Evolutionary conservation across 2,329 filamentous ascomycete species (phyloP).

Genomic region (Thermothelomyces thermophilus): DNA sequence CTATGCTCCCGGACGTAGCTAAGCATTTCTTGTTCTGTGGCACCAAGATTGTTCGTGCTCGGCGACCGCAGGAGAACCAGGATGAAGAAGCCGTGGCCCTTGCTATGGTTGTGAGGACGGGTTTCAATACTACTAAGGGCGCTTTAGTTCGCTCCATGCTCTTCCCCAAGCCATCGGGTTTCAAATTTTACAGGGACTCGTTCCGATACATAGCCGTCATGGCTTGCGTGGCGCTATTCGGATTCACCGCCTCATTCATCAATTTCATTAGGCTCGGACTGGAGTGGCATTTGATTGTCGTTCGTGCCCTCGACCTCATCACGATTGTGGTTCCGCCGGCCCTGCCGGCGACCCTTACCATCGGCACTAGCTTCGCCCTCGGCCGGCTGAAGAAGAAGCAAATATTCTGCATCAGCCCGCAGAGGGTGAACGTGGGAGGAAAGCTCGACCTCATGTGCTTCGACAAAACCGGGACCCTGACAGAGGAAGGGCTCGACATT

Average conservation of each 20-base stretch:
- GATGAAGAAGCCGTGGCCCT: conserved; percentile 85
- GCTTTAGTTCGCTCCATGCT: conserved; percentile 95
- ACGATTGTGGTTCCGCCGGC: conserved; percentile 97
- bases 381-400: conserved; percentile 77
- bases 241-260: conserved; percentile 84
- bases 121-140: conserved; percentile 96
- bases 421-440: conserved; percentile 92
- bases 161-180: conserved; percentile 95
- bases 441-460: conserved; percentile 97
- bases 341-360: conserved; percentile 87
- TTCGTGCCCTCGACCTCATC: conserved; percentile 88
- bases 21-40: conserved; percentile 91
- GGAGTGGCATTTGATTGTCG: conserved; percentile 83
- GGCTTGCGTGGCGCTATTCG: conserved; percentile 75
- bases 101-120: conserved; percentile 86
- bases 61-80: conserved; percentile 77
- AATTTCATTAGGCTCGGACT: conserved; percentile 85
- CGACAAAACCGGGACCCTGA: conserved; percentile 97
- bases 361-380: conserved; percentile 92
- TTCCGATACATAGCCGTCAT: conserved; percentile 98
- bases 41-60: conserved; percentile 87
- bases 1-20: conserved; percentile 74
- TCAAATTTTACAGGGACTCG: conserved; percentile 97
- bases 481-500: conserved; percentile 92
- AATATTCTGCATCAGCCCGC: conserved; percentile 97